Conservation (phyloP, 2,329 filamentous ascomycete species). For the Pestalotiopsis sp. region DNA sequence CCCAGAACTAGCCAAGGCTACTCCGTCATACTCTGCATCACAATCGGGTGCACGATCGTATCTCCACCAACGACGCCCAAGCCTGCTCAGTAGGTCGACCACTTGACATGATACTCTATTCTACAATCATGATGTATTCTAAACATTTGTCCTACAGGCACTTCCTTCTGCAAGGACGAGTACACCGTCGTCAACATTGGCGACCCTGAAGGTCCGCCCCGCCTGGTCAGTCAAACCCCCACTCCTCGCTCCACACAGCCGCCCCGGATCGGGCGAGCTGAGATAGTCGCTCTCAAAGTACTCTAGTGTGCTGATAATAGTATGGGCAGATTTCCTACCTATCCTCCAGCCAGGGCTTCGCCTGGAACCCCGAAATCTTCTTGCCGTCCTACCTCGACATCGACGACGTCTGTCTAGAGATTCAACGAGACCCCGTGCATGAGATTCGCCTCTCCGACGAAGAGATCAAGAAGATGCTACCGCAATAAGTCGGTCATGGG, state of each 20-base stretch:
- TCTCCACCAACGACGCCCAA: slow-evolving; percentile 60
- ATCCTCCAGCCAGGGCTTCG: slow-evolving; percentile 77
- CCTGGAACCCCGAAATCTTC: slow-evolving; percentile 87
- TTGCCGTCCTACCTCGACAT: slow-evolving; percentile 77
- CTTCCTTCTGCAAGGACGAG: slow-evolving; percentile 72
- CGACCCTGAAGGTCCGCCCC: slow-evolving; percentile 71
- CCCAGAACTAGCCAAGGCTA: slow-evolving; percentile 40
- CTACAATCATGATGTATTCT: slow-evolving; percentile 15
- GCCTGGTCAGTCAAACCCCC: slow-evolving; percentile 59
- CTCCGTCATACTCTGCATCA: slow-evolving; percentile 40
- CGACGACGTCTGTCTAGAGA: slow-evolving; percentile 75
- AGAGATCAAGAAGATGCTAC: slow-evolving; percentile 70
- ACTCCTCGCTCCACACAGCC: not conserved
- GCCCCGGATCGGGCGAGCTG: not conserved
- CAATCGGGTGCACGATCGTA: slow-evolving; percentile 27
- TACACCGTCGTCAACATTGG: slow-evolving; percentile 82
- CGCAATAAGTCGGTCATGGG: slow-evolving; percentile 48
- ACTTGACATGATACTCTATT: slow-evolving; percentile 13
- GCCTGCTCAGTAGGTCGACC: slow-evolving; percentile 59
- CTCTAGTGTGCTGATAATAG: slow-evolving; percentile 19
- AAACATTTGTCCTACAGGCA: slow-evolving; percentile 51
- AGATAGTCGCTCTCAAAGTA: not conserved
- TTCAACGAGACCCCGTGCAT: slow-evolving; percentile 75
- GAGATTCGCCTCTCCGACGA: slow-evolving; percentile 80
- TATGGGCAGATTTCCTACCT: slow-evolving; percentile 72